Evolutionary conservation across 306 rosid genomes (phyloP), one percentile per base, ranked within the genome.

Genomic region (Chamaecrista fasciculata): DNA sequence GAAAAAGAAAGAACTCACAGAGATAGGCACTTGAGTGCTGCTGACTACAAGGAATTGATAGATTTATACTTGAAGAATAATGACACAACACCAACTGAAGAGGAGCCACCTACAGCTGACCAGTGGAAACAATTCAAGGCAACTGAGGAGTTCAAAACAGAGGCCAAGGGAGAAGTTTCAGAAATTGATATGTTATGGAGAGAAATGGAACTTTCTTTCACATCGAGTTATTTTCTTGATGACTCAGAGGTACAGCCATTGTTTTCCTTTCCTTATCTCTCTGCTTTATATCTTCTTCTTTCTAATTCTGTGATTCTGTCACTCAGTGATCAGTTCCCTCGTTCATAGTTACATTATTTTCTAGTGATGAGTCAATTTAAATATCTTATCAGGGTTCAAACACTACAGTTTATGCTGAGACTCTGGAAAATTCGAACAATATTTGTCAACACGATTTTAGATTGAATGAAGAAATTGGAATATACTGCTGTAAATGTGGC

Each of bases 31-130:
- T 67, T 86, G 39, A 81, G 85, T 85, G 92, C 87, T 9, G 84
- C 87, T 68, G 92, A 89, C 52, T 93, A 85, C 86, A 82, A 84
- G 74, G 96, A 88, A 29, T 55, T 93, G 85, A 93, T 93, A 50
- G 76, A 90, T 75, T 78, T 84, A 23, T 90, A 81, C 81, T 69
- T 93, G 68, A 82, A 70, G 79, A 83, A 86, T 76, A 86, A 85
- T 16, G 86, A 90, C 69, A 76, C 83, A 59, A 64, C 71, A 29
- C 74, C 62, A 11, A 64, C 40, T 8, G 80, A 68, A 40, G 88
- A 83, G 61, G 96, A 83, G 58, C 69, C 82, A 0, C 76, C 83
- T 49, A 74, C 86, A 29, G 72, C 81, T 42, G 95, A 88, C 28
- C 97, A 88, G 78, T 93, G 98, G 98, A 85, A 88, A 77, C 74